Evolutionary conservation across 139 green algal species (phyloP).

Genomic region (Yamagishiella unicocca): DNA sequence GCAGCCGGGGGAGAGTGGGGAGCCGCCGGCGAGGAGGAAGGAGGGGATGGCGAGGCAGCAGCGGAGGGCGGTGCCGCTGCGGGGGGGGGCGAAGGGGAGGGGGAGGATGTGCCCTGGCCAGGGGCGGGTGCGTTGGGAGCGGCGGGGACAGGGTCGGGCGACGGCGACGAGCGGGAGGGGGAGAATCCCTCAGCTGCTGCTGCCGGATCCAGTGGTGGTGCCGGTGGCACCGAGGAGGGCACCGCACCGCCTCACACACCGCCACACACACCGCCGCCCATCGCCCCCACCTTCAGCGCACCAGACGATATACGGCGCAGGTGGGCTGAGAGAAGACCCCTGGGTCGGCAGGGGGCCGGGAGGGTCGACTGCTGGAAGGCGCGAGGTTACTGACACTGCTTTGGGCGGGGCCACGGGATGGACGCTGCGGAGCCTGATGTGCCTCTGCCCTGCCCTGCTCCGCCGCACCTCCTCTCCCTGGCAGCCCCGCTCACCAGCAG

Average conservation of each 20-base stretch:
- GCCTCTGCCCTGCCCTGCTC: too few relatives aligned
- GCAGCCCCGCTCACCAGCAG: too few relatives aligned
- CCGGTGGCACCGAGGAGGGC: background rate
- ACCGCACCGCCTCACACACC: too few relatives aligned
- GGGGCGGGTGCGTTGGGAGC: background rate
- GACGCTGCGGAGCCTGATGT: too few relatives aligned
- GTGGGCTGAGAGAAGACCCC: too few relatives aligned
- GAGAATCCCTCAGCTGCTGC: background rate
- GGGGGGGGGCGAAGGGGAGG: background rate
- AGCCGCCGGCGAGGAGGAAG: background rate
- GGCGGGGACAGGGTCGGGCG: background rate
- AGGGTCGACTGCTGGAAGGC: too few relatives aligned
- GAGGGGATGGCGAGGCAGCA: background rate
- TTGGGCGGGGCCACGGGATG: too few relatives aligned
- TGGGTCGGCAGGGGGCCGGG: too few relatives aligned
- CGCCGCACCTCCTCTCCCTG: too few relatives aligned
- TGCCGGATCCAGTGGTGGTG: background rate
- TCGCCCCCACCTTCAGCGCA: constrained; percentile 20
- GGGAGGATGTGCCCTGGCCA: background rate
- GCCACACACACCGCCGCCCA: background rate
- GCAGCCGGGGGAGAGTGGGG: background rate
- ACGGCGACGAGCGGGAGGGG: background rate
- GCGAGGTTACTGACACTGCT: too few relatives aligned
- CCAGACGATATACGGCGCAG: background rate
- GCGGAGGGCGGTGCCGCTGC: background rate